Conservation (phyloP, 176 grass and related monocot genomes). For the Zea luxurians region DNA sequence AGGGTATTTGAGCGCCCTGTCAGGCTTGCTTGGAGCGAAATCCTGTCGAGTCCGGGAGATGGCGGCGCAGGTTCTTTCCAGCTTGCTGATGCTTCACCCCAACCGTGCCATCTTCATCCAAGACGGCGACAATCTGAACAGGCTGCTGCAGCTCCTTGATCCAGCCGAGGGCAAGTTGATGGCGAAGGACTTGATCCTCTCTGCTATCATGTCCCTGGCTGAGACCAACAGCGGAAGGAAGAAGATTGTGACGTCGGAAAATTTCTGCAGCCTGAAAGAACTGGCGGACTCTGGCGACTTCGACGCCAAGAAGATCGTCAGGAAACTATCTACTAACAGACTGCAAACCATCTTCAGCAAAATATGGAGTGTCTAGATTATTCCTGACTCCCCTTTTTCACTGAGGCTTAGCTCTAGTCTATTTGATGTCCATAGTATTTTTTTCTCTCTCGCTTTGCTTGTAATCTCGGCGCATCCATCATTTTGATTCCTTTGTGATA, state of each 20-base stretch:
- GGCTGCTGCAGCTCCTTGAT: conserved; percentile 67
- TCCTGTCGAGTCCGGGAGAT: conserved; percentile 60
- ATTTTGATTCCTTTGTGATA: conserved; percentile 30
- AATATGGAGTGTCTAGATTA: conserved; percentile 78
- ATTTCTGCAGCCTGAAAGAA: conserved; percentile 60
- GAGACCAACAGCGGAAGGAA: conserved; percentile 71
- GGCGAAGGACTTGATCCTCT: conserved; percentile 59
- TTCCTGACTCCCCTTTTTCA: background rate
- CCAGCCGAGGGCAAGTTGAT: conserved; percentile 53
- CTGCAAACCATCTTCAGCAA: conserved; percentile 66
- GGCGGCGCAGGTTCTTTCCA: conserved; percentile 58
- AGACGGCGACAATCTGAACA: conserved; percentile 58
- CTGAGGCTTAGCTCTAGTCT: conserved; percentile 36
- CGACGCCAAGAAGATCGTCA: conserved; percentile 76
- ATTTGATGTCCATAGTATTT: conserved; percentile 29
- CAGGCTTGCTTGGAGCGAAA: conserved; percentile 65
- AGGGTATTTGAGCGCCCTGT: conserved; percentile 54
- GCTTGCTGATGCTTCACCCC: conserved; percentile 47
- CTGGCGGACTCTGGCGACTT: conserved; percentile 55
- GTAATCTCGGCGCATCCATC: conserved; percentile 13
- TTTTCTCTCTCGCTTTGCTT: conserved; percentile 4
- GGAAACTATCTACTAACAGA: conserved; percentile 72
- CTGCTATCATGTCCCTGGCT: conserved; percentile 54
- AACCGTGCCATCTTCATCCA: conserved; percentile 66
- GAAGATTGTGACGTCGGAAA: conserved; percentile 75